These are phyloP conservation scores for Ascochyta lentis DNA, from an alignment of 2,329 filamentous ascomycete genomes.

Conservation along the genomic window DNA sequence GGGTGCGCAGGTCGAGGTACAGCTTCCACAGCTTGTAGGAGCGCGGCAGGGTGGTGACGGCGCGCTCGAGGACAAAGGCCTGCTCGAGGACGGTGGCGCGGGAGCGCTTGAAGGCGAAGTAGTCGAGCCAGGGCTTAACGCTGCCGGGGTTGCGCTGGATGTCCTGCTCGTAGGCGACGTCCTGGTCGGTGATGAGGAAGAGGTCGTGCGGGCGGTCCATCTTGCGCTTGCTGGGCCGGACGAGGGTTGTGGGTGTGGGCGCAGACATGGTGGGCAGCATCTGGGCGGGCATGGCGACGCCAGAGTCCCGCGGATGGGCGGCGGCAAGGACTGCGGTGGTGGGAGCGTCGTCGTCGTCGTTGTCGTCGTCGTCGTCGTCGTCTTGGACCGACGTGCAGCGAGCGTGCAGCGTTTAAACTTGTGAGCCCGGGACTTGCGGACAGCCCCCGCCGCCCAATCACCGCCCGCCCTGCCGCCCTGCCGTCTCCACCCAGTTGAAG, in stretches of 20 bases:
- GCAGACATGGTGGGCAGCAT: constrained; percentile 49
- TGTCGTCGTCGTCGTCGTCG: no score
- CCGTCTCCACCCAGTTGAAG: no score
- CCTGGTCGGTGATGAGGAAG: constrained; percentile 74
- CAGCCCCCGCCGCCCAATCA: neutral
- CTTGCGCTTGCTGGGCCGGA: constrained; percentile 46
- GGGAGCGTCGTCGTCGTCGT: neutral
- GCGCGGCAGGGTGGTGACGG: constrained; percentile 85
- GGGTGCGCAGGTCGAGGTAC: constrained; percentile 85
- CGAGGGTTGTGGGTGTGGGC: constrained; percentile 25
- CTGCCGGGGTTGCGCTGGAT: constrained; percentile 83
- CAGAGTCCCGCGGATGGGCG: constrained; percentile 37
- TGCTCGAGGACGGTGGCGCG: constrained; percentile 87
- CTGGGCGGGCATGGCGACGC: constrained; percentile 54
- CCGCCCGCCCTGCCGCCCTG: no score
- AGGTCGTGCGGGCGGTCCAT: constrained; percentile 47
- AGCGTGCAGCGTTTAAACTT: constrained; percentile 6
- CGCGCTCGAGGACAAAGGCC: constrained; percentile 86
- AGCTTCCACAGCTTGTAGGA: constrained; percentile 99
- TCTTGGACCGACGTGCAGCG: no score
- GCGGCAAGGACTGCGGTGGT: constrained; percentile 14
- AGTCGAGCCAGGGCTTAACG: constrained; percentile 93
- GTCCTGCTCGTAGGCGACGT: constrained; percentile 96
- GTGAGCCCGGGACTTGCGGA: neutral
- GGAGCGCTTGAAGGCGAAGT: constrained; percentile 87